Evolutionary conservation across 129 eudicot species (phyloP).

Genomic region (Arctium minus): DNA sequence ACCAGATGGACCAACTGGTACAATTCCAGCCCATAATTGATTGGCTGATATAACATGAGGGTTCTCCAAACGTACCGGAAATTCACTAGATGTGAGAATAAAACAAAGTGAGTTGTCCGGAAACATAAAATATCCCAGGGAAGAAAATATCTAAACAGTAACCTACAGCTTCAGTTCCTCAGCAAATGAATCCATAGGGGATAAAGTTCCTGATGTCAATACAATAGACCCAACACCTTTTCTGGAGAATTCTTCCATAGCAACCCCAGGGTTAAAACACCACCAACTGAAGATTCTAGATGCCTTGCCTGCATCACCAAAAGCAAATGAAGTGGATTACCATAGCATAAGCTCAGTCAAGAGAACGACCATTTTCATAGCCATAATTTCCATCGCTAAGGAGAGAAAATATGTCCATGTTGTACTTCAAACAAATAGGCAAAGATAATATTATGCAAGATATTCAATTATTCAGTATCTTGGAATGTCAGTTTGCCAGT

Average conservation of each 20-base stretch:
- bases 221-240: constrained; percentile 82
- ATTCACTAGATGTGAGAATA: constrained; percentile 41
- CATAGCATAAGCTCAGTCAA: not conserved
- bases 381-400: not conserved
- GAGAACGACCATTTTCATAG: not conserved
- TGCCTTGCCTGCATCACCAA: constrained; percentile 52
- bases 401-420: not conserved
- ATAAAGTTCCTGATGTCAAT: constrained; percentile 94
- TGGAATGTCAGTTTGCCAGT: no score
- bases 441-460: not conserved
- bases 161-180: constrained; percentile 90
- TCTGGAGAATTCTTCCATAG: constrained; percentile 83
- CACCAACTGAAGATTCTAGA: constrained; percentile 97
- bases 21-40: constrained; percentile 95
- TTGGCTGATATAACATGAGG: constrained; percentile 91
- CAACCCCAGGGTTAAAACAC: constrained; percentile 97
- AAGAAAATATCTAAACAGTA: constrained; percentile 14
- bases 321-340: not conserved
- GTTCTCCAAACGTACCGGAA: constrained; percentile 87
- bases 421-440: not conserved
- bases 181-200: constrained; percentile 98
- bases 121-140: not conserved
- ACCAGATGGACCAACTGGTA: constrained; percentile 91
- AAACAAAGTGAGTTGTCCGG: constrained; percentile 7
- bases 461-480: not conserved